A percentile compares a stretch with the other conserved stretches of the same genome.
These are phyloP conservation scores for Dactylorhiza incarnata DNA, from an alignment of 106 monocot genomes.

Conservation along the genomic window DNA sequence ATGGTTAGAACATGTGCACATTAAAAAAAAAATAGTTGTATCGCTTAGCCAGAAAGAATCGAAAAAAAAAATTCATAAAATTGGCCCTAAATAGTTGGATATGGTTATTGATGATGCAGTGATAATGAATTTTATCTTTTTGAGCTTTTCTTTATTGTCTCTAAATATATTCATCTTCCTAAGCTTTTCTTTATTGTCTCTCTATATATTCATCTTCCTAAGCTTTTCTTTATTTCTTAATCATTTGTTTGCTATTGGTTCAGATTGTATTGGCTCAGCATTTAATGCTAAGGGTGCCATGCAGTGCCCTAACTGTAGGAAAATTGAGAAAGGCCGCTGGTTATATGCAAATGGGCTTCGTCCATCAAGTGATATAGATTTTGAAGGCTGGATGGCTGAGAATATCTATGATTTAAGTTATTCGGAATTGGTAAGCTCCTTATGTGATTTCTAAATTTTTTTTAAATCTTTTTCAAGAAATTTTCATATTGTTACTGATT, in stretches of 20 bases:
- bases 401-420: constrained; percentile 49
- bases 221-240: neutral
- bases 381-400: constrained; percentile 43
- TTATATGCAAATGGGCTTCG: constrained; percentile 59
- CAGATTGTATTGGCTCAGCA: constrained; percentile 85
- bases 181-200: neutral
- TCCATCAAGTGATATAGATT: constrained; percentile 38
- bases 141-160: neutral
- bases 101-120: neutral
- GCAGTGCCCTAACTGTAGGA: constrained; percentile 83
- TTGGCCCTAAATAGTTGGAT: neutral
- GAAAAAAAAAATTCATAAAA: neutral
- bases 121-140: neutral
- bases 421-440: constrained; percentile 43
- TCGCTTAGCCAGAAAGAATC: neutral
- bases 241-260: constrained; percentile 6
- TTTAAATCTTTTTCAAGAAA: neutral
- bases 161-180: neutral
- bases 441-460: neutral
- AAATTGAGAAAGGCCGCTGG: constrained; percentile 68
- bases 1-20: neutral
- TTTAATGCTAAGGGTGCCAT: constrained; percentile 77
- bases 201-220: neutral
- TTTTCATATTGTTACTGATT: neutral
- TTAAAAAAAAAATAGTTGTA: neutral